Conservation (phyloP, 1,284 basidiomycete genomes). For the Boletus sp. region DNA sequence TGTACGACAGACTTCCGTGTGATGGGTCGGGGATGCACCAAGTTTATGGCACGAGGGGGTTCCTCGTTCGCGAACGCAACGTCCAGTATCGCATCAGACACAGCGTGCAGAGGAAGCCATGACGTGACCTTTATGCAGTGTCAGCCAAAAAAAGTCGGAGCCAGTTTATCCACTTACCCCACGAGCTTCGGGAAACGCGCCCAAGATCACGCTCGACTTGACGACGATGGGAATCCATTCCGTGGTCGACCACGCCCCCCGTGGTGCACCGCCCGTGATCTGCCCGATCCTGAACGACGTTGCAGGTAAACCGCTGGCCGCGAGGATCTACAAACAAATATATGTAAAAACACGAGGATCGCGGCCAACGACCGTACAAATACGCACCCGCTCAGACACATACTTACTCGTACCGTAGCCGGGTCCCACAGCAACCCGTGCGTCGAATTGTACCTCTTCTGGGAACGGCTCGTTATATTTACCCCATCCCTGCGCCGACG, state of each 20-base stretch:
- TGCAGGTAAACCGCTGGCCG: conserved; percentile 17
- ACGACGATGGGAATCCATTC: conserved; percentile 28
- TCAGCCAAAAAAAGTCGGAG: not conserved
- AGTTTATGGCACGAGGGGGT: conserved; percentile 21
- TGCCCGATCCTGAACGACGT: conserved; percentile 27
- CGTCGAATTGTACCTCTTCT: conserved; percentile 22
- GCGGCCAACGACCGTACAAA: not conserved
- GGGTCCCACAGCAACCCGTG: conserved; percentile 12
- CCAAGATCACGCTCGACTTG: conserved; percentile 22
- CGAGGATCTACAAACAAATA: conserved; percentile 11
- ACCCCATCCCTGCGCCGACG: conserved; percentile 25
- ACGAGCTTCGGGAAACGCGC: conserved; percentile 19
- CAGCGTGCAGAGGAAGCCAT: conserved; percentile 31
- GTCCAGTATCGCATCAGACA: conserved; percentile 25
- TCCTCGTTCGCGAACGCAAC: conserved; percentile 21
- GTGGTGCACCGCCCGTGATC: conserved; percentile 18
- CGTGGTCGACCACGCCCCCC: conserved; percentile 26
- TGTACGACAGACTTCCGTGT: conserved; percentile 25
- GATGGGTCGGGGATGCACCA: conserved; percentile 30
- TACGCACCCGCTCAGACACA: conserved; percentile 26
- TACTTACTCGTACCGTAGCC: conserved; percentile 29
- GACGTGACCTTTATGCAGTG: conserved; percentile 17
- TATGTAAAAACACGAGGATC: not conserved
- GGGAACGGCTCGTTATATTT: conserved; percentile 13
- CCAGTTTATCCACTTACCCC: conserved; percentile 12